Evolutionary conservation across 169 alveolate species (phyloP).

Genomic region (Plasmodium relictum): DNA sequence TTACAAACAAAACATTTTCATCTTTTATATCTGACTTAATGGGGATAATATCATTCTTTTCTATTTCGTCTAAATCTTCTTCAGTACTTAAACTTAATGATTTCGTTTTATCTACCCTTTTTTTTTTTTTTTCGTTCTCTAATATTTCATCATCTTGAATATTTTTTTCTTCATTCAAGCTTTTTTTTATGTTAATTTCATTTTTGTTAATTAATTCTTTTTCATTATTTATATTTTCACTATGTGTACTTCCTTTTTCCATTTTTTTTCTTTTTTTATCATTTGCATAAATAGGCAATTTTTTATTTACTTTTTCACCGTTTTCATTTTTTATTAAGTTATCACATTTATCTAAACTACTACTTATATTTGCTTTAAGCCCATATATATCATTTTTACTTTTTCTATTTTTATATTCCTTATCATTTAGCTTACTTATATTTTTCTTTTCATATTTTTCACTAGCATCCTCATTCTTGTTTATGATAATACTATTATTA

Average conservation of each 20-base stretch:
- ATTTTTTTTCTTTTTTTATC: conserved; percentile 15
- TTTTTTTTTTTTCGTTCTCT: neutral
- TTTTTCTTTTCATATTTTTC: neutral
- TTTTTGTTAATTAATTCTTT: neutral
- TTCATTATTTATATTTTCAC: neutral
- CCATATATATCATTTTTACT: no score
- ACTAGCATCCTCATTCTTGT: neutral
- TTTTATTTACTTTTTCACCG: conserved; percentile 7
- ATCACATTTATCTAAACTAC: neutral
- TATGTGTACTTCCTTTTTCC: neutral
- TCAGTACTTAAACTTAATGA: neutral
- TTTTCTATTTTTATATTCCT: no score
- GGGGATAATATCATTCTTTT: neutral
- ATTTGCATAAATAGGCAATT: neutral
- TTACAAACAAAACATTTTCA: conserved; percentile 60
- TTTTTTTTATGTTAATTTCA: conserved; percentile 3
- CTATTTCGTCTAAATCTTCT: neutral
- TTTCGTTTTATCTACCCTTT: neutral
- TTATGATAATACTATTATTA: neutral
- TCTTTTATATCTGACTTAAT: conserved; percentile 12
- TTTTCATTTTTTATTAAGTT: neutral
- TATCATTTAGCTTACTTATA: neutral
- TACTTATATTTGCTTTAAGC: no score
- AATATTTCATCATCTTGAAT: no score
- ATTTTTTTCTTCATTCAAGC: neutral